Conservation (phyloP, 2,329 filamentous ascomycete genomes). For the Alternaria atra region DNA sequence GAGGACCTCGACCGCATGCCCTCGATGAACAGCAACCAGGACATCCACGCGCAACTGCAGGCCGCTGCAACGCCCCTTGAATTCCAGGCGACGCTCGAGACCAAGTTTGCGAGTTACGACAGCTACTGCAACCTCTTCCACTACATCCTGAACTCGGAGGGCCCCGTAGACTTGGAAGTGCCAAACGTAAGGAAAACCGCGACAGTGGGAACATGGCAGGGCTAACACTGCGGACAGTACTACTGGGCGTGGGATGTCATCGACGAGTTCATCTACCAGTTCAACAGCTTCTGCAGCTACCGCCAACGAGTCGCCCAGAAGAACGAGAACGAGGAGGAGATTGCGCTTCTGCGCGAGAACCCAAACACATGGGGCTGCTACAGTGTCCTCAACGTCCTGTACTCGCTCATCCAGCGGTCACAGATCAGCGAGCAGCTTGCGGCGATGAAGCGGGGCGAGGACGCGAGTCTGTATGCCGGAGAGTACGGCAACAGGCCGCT, state of each 20-base stretch:
- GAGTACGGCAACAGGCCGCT: conserved; percentile 94
- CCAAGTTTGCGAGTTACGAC: conserved; percentile 99
- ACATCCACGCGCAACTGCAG: conserved; percentile 90
- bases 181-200: conserved; percentile 78
- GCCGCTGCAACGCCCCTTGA: conserved; percentile 95
- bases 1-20: conserved; percentile 78
- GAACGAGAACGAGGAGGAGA: conserved; percentile 89
- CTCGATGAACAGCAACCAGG: conserved; percentile 74
- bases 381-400: conserved; percentile 98
- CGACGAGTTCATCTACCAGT: conserved; percentile 99
- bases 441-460: conserved; percentile 93
- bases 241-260: conserved; percentile 99
- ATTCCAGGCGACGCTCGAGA: conserved; percentile 93
- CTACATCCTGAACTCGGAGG: conserved; percentile 98
- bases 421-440: conserved; percentile 98
- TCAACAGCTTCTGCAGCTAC: conserved; percentile 99
- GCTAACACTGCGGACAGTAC: conserved; percentile 67
- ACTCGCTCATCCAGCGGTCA: conserved; percentile 97
- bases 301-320: conserved; percentile 87
- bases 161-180: conserved; percentile 96
- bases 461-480: conserved; percentile 85
- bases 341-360: conserved; percentile 90
- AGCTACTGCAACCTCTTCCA: conserved; percentile 99
- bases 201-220: background rate
- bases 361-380: conserved; percentile 99